These are phyloP conservation scores for Metschnikowia peoriensis DNA, from an alignment of 805 yeast genomes.

Conservation along the genomic window DNA sequence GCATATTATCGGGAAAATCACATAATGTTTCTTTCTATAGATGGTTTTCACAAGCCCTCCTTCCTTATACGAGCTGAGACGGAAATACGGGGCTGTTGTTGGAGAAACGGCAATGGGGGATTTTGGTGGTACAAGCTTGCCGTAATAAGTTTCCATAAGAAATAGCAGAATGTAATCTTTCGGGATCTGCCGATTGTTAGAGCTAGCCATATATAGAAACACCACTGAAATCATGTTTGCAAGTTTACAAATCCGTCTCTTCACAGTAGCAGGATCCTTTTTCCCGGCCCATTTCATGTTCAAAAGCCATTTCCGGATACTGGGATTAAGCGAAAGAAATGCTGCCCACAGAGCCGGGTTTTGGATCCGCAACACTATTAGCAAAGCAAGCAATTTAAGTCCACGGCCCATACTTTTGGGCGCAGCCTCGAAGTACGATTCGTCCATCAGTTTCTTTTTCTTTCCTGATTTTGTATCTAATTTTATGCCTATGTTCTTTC, in stretches of 20 bases:
- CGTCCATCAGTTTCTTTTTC: conserved; percentile 11
- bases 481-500: too few species aligned
- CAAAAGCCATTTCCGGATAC: conserved; percentile 18
- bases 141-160: conserved; percentile 30
- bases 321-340: conserved; percentile 34
- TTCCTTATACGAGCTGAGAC: conserved; percentile 23
- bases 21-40: conserved; percentile 30
- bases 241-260: conserved; percentile 17
- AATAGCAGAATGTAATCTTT: conserved; percentile 39
- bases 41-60: conserved; percentile 19
- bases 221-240: conserved; percentile 26
- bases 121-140: conserved; percentile 34
- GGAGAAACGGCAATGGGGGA: conserved; percentile 31
- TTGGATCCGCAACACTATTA: conserved; percentile 24
- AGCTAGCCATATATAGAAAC: conserved; percentile 28
- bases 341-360: conserved; percentile 29
- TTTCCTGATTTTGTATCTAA: neutral
- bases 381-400: conserved; percentile 28
- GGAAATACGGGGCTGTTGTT: conserved; percentile 23
- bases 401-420: conserved; percentile 17
- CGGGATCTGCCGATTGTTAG: conserved; percentile 28
- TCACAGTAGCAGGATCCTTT: conserved; percentile 14
- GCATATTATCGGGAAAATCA: conserved; percentile 36
- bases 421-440: conserved; percentile 12
- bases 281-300: neutral